Base-by-base conservation (phyloP, 129 eudicot species). In the Flaveria sonorensis region DNA sequence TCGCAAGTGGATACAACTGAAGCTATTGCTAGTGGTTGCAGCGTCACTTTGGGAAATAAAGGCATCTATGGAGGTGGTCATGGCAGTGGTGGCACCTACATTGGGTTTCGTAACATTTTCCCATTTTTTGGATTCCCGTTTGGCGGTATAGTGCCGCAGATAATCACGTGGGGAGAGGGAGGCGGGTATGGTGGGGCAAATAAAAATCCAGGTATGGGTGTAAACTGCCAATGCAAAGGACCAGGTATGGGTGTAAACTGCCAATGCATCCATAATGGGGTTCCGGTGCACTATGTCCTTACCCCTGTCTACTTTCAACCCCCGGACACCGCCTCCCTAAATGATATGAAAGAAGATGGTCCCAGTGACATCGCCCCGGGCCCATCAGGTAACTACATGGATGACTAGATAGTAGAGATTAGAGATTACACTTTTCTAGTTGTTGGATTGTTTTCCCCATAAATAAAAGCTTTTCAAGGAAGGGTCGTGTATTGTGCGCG, bases 101-200 rank as follows among this genome's bases (percentile, higher is more conserved):
- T 75, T 5, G 65, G 65, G 32, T 64, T 64, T 47, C 64, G n/a
- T 64, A 76, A 32, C 18, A 48, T 48, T 13, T 63, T 47, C 72
- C 80, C 52, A 6, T 64, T 76, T 76, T 36, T 46, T 0, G 21
- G 72, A 14, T 48, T 75, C 72, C 80, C 72, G 14, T 76, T 64
- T 64, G 65, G 64, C 12, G 16, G 28, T 53, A 39, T 39, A 6
- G 73, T 77, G 18, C 74, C 74, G 4, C 45, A 67, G 43, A 74
- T 66, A 43, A 16, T 53, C 62, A 52, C 61, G 19, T 47, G 71
- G 76, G 70, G 76, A 28, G 64, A 61, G 8, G 76, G 71, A 57
- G 77, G 77, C 39, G 82, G 82, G 63, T 59, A 13, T 70, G 77
- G 51, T 1, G 61, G 60, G 20, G 20, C 71, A 28, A 45, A 77